Conservation (phyloP, 2,329 filamentous ascomycete genomes). For the Xylariaceae sp. region DNA sequence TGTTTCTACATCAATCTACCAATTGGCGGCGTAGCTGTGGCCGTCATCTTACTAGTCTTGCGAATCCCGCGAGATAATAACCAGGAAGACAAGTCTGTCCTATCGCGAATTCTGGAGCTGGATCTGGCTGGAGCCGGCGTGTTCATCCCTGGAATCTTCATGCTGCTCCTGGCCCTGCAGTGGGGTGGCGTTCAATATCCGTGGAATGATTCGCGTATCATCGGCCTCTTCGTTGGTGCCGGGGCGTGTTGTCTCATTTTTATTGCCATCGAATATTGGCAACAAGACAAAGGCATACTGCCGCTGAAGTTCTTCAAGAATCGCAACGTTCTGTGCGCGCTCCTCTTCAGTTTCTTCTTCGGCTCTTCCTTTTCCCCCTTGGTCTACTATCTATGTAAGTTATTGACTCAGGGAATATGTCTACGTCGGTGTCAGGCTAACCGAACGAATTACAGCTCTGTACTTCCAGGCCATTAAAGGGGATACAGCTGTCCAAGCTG, state of each 20-base stretch:
- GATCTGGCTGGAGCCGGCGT: conserved; percentile 33
- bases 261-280: conserved; percentile 33
- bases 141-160: conserved; percentile 29
- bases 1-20: conserved; percentile 38
- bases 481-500: conserved; percentile 47
- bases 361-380: conserved; percentile 35
- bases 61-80: conserved; percentile 6
- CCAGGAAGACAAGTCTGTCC: conserved; percentile 7
- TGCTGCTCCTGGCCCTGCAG: conserved; percentile 31
- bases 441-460: conserved; percentile 34
- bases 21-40: conserved; percentile 28
- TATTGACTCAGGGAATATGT: conserved; percentile 32
- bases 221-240: conserved; percentile 39
- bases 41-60: conserved; percentile 26
- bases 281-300: conserved; percentile 35
- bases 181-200: conserved; percentile 35
- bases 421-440: neutral
- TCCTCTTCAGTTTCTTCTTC: conserved; percentile 31
- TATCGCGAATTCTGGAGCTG: conserved; percentile 23
- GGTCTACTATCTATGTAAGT: conserved; percentile 44
- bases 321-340: conserved; percentile 35
- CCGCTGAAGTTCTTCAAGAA: conserved; percentile 38
- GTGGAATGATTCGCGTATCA: conserved; percentile 40
- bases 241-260: conserved; percentile 39
- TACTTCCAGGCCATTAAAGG: conserved; percentile 52